Evolutionary conservation across 352 stramenopile species (phyloP), one percentile per base, ranked within the genome.

Genomic region (Phytophthora capsici): DNA sequence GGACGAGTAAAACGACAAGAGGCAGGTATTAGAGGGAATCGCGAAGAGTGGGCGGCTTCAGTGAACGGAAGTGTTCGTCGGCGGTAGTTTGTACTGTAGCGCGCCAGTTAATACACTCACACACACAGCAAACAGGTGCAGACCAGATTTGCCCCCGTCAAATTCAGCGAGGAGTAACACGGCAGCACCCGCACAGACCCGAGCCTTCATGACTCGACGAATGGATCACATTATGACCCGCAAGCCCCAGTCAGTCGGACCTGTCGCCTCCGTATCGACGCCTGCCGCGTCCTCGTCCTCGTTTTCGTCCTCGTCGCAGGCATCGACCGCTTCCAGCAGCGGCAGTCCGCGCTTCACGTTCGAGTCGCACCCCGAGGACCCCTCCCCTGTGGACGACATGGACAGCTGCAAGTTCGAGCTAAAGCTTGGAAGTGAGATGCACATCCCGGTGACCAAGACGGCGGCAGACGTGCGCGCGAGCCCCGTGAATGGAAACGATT

Each of bases 391-490:
- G 32, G 66, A 71, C 7, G 65, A 71, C 19, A 54, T 72, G 22
- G 45, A 73, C 25, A 71, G 58, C 52, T 54, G 61, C 60, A 74
- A 71, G 50, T 76, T 69, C 51, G 69, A 85, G 49, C 56, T 82
- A 22, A 87, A 83, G 48, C 62, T 78, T 10, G 73, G 70, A 13
- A 69, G 67, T 20, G 59, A 80, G 30, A 56, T 68, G 32, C 62
- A 68, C 34, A 59, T 67, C 10, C 43, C 73, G 1, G 49, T 73
- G 51, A 60, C 38, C 23, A 76, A 76, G 49, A 69, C 63, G 8
- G 47, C 43, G 22, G 30, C 63, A 6, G 68, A 76, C 43, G 53
- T 76, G 23, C 68, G 68, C 38, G 68, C 53, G 7, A 73, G 63
- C 40, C 63, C 68, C 14, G 36, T 40, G 36, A 47, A n/a, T n/a